A percentile compares a stretch with the other conserved stretches of the same genome.
Evolutionary conservation across 2,329 filamentous ascomycete genomes (phyloP).

Genomic region (Colletotrichum melonis): DNA sequence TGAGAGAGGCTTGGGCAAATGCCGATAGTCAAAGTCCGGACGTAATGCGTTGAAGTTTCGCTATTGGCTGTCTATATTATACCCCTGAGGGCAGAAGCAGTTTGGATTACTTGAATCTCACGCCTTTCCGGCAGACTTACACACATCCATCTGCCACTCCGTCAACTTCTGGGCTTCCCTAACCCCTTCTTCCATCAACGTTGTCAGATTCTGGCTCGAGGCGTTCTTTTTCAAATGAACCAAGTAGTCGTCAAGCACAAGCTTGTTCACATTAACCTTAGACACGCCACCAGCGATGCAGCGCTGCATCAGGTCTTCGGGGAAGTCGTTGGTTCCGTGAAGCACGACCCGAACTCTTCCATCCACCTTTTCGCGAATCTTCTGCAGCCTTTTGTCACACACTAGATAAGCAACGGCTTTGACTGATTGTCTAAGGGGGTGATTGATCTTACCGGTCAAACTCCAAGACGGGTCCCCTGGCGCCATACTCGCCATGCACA

Average conservation of each 20-base stretch:
- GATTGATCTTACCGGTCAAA: constrained; percentile 51
- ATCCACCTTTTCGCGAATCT: constrained; percentile 5
- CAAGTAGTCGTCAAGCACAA: constrained; percentile 48
- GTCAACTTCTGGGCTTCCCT: constrained; percentile 53
- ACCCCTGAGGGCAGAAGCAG: background rate
- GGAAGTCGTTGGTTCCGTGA: constrained; percentile 62
- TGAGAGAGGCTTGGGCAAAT: constrained; percentile 44
- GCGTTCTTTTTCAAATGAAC: constrained; percentile 49
- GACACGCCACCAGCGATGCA: constrained; percentile 59
- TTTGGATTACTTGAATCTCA: constrained; percentile 19
- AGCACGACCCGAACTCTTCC: constrained; percentile 47
- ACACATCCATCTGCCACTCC: constrained; percentile 61
- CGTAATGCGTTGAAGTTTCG: background rate
- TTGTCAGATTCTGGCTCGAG: constrained; percentile 46
- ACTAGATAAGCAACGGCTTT: background rate
- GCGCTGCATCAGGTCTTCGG: constrained; percentile 51
- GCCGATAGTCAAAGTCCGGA: constrained; percentile 35
- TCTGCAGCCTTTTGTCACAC: constrained; percentile 6
- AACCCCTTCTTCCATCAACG: constrained; percentile 58
- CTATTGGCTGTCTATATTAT: background rate
- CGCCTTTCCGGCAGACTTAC: constrained; percentile 56
- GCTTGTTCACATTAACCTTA: constrained; percentile 62
- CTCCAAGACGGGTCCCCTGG: constrained; percentile 71
- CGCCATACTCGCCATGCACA: constrained; percentile 79
- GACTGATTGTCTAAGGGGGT: too few relatives aligned